phyloP scores from a whole-genome alignment of 164 flowering plant species.

The Platanus orientalis region DNA sequence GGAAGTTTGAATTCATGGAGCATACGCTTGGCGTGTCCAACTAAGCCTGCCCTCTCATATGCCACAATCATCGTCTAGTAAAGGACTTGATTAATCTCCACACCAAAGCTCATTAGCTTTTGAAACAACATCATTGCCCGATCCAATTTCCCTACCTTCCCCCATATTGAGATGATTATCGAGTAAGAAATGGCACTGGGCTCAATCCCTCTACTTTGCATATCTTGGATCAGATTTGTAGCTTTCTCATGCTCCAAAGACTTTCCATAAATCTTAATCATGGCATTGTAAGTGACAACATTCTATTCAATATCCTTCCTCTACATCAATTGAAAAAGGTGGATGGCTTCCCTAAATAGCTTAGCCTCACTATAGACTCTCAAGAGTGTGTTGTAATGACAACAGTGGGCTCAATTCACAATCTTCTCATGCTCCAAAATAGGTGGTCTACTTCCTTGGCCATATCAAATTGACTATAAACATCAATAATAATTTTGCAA shows the following conservation, averaged over 20 bases:
- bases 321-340: constrained; percentile 86
- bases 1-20: constrained; percentile 74
- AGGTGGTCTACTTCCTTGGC: constrained; percentile 83
- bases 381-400: constrained; percentile 81
- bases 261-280: constrained; percentile 89
- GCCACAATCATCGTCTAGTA: constrained; percentile 96
- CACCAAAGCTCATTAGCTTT: constrained; percentile 69
- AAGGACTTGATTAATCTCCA: constrained; percentile 78
- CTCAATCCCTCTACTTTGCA: constrained; percentile 67
- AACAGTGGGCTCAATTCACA: constrained; percentile 80
- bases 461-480: constrained; percentile 89
- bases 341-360: constrained; percentile 88
- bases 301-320: constrained; percentile 79
- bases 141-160: constrained; percentile 74
- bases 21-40: constrained; percentile 78
- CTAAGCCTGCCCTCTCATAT: constrained; percentile 75
- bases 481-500: constrained; percentile 88
- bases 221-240: constrained; percentile 74
- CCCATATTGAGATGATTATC: constrained; percentile 86
- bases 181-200: constrained; percentile 85
- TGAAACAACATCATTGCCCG: constrained; percentile 79
- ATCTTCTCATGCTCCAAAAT: constrained; percentile 88
- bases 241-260: constrained; percentile 89
- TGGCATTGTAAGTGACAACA: constrained; percentile 85
- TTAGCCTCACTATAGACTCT: constrained; percentile 89